Percentiles rank a stretch among this genome's conserved stretches.
phyloP scores from a whole-genome alignment of 2,329 filamentous ascomycete species.

The Fonsecaea monophora region DNA sequence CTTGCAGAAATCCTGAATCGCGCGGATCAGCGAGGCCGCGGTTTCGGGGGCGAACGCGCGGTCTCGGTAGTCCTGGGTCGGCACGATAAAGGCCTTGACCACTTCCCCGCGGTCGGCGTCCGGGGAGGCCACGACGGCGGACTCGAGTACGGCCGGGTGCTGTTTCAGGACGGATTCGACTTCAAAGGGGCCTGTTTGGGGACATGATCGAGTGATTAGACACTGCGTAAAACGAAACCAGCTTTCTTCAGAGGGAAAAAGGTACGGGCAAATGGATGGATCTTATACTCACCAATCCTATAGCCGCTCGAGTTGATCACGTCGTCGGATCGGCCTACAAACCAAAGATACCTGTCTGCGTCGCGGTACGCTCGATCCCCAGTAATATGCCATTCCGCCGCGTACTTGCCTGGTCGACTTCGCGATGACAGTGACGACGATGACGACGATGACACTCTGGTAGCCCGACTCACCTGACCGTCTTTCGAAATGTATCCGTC shows the following conservation, averaged over 20 bases:
- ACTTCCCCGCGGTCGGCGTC: constrained; percentile 79
- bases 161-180: constrained; percentile 51
- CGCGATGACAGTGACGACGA: not conserved
- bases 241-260: too few species aligned
- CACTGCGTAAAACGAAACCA: too few species aligned
- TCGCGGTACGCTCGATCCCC: constrained; percentile 46
- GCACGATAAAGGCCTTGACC: constrained; percentile 74
- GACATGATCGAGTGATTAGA: too few species aligned
- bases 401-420: not conserved
- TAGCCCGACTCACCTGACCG: constrained; percentile 7
- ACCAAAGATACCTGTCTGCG: constrained; percentile 45
- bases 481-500: constrained; percentile 28
- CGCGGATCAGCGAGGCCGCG: constrained; percentile 40
- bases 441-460: not conserved
- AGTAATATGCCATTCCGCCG: constrained; percentile 44
- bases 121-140: constrained; percentile 49
- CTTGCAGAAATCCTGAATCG: constrained; percentile 51
- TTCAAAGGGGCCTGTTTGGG: constrained; percentile 46
- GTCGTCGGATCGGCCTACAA: constrained; percentile 46
- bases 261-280: too few species aligned
- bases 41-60: too few species aligned
- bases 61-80: constrained; percentile 32
- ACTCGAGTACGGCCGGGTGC: constrained; percentile 49
- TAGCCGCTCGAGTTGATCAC: constrained; percentile 51
- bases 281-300: constrained; percentile 40